Base-by-base conservation (phyloP, 1,284 basidiomycete species). In the Chalciporus sp. region DNA sequence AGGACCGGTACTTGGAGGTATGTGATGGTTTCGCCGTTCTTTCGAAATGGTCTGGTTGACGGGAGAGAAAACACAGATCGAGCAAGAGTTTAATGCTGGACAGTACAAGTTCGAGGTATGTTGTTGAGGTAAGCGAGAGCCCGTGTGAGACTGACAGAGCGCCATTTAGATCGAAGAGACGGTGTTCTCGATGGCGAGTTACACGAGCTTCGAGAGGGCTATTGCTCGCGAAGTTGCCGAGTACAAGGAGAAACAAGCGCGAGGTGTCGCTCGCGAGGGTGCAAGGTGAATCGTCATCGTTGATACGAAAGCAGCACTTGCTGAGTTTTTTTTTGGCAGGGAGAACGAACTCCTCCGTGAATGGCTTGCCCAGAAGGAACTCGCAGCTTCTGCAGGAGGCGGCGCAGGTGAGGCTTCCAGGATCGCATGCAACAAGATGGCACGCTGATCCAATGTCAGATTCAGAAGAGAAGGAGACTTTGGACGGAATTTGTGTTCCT, bases 31-130 rank as follows among this genome's bases (percentile, higher is more conserved):
- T 2, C 37, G 4, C 2, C 23, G 3, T 20, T 20, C 31, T 16
- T 23, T 2, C 11, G 12, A 10, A 29, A 26, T 1, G 23, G 7
- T 23, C 4, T 31, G 2, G 37, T 39, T 55, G n/a, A 51, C 7
- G 27, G 6, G 33, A 55, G 37, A 58, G 56, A 51, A 42, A 5
- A 31, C 43, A 29, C 57, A 84, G 78, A 65, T 83, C 7, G 82
- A 85, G 63, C 78, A 73, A 41, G 70, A 72, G 27, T 89, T 88
- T 61, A 82, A 87, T 58, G 75, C 82, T 0, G 87, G 88, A 26
- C 75, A 74, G 49, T 87, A 85, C 64, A 60, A 60, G 20, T 87
- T 87, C 61, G 74, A 83, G 67, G 80, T 82, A 27, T 50, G 65
- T 49, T 44, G 20, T 27, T 10, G 11, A 19, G 19, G 42, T 14